A percentile compares a stretch with the other conserved stretches of the same genome.
These are phyloP conservation scores for Moricandia arvensis DNA, from an alignment of 345 rosid genomes.

Conservation along the genomic window DNA sequence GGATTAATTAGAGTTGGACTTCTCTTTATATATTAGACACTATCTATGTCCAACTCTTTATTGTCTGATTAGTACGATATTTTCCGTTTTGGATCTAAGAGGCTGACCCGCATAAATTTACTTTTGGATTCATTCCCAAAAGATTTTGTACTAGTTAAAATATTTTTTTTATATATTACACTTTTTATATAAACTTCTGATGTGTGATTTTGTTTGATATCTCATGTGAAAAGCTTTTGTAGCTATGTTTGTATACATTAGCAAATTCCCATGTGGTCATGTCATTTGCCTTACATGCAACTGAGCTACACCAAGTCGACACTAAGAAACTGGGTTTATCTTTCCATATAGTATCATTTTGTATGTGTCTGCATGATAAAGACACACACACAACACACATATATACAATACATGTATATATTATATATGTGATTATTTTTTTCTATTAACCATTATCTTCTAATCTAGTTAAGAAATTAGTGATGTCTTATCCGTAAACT, in stretches of 20 bases:
- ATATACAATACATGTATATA: neutral
- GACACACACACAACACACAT: neutral
- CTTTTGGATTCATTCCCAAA: too few species aligned
- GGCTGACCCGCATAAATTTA: too few species aligned
- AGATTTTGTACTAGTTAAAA: too few species aligned
- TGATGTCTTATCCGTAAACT: neutral
- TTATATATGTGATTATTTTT: neutral
- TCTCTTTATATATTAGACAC: too few species aligned
- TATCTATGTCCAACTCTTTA: too few species aligned
- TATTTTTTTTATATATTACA: too few species aligned
- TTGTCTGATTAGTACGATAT: too few species aligned
- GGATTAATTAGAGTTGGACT: too few species aligned
- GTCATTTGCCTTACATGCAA: conserved; percentile 40
- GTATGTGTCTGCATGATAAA: neutral
- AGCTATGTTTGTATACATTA: conserved; percentile 14
- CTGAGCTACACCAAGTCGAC: conserved; percentile 23
- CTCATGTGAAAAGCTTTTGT: conserved; percentile 7
- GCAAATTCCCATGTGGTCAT: conserved; percentile 33
- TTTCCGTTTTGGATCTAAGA: too few species aligned
- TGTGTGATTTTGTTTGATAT: too few species aligned
- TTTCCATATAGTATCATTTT: neutral
- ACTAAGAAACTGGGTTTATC: neutral
- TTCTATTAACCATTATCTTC: neutral
- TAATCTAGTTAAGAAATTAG: neutral
- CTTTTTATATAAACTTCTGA: too few species aligned